These are phyloP conservation scores for Coemansia sp. DNA, from an alignment of 192 early-diverging fungal genomes.

Conservation along the genomic window DNA sequence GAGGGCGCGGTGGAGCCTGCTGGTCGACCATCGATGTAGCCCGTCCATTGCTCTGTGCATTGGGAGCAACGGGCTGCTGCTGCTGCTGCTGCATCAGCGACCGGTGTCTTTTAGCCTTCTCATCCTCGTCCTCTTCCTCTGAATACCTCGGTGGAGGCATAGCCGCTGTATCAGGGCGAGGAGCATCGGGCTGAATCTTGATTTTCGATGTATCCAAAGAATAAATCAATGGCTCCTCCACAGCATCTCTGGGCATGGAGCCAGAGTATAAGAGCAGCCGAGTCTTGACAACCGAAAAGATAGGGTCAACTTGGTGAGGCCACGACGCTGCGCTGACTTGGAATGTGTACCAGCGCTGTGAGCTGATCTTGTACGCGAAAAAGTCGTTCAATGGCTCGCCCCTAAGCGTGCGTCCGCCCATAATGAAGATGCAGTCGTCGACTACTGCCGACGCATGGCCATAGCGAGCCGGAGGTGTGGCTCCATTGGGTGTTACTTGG, in stretches of 20 bases:
- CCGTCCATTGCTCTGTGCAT: conserved; percentile 6
- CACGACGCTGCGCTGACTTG: conserved; percentile 46
- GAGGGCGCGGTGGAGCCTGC: not conserved
- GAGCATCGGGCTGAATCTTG: conserved; percentile 49
- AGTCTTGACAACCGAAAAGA: conserved; percentile 49
- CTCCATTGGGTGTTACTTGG: conserved; percentile 43
- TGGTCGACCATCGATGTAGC: conserved; percentile 39
- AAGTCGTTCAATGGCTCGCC: conserved; percentile 49
- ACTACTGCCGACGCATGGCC: conserved; percentile 51
- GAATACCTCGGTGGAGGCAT: not conserved
- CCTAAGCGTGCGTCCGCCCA: conserved; percentile 45
- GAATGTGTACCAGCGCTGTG: conserved; percentile 57
- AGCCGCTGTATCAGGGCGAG: conserved; percentile 7
- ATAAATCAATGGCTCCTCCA: conserved; percentile 23
- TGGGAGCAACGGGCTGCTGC: conserved; percentile 11
- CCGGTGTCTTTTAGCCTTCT: conserved; percentile 27
- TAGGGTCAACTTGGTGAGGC: conserved; percentile 49
- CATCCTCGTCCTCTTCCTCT: conserved; percentile 6
- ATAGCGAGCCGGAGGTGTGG: conserved; percentile 47
- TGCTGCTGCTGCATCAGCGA: conserved; percentile 34
- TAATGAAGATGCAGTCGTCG: conserved; percentile 54
- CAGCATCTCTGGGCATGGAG: conserved; percentile 25
- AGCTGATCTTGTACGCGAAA: conserved; percentile 51
- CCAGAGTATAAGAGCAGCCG: conserved; percentile 49
- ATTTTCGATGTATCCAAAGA: conserved; percentile 54